phyloP scores from a whole-genome alignment of 73 alveolate species.

The Tetrahymena elliotti region DNA sequence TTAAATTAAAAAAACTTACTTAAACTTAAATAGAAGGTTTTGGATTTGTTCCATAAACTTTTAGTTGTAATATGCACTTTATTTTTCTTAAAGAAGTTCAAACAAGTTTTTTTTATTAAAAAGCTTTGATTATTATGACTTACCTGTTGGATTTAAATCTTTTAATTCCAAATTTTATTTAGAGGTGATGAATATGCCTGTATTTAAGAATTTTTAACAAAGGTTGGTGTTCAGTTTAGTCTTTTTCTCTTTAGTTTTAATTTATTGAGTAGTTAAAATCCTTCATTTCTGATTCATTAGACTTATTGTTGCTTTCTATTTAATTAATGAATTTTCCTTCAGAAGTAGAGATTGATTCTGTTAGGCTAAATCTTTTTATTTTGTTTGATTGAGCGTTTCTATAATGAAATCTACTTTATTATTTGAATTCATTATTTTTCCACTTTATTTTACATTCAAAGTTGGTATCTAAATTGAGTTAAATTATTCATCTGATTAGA shows the following conservation, averaged over 20 bases:
- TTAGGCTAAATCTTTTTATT: not conserved
- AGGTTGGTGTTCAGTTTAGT: not conserved
- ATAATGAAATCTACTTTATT: not conserved
- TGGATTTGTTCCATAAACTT: too few relatives aligned
- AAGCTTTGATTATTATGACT: too few relatives aligned
- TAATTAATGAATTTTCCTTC: not conserved
- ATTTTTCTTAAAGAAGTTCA: too few relatives aligned
- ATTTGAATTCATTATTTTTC: not conserved
- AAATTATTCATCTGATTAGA: not conserved
- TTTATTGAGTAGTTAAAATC: not conserved
- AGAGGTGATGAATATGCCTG: not conserved
- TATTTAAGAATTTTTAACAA: too few relatives aligned
- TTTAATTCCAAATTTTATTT: too few relatives aligned
- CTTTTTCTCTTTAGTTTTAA: not conserved
- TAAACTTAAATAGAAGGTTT: too few relatives aligned
- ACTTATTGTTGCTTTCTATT: not conserved
- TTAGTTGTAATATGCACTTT: too few relatives aligned
- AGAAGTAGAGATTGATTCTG: not conserved
- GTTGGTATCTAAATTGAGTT: not conserved
- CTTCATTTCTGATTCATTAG: not conserved
- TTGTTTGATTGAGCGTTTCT: not conserved
- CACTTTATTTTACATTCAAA: not conserved
- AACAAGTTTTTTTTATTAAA: too few relatives aligned
- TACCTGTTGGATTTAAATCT: not conserved
- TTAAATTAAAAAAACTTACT: too few relatives aligned